A percentile compares a stretch with the other conserved stretches of the same genome.
These are phyloP conservation scores for Populus nigra DNA, from an alignment of 345 rosid genomes.

Conservation along the genomic window DNA sequence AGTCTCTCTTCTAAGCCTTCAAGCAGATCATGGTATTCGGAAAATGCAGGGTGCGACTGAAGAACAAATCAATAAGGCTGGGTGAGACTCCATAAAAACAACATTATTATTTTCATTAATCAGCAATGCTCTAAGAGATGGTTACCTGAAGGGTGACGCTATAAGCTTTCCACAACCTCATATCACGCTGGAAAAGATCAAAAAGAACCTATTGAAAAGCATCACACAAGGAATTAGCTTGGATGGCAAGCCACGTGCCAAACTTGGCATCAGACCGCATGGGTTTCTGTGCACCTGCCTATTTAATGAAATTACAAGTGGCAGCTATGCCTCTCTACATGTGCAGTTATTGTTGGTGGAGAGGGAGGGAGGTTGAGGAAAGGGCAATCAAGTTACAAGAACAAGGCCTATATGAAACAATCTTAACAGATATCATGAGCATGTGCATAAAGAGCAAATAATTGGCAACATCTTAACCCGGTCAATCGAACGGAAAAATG, in stretches of 20 bases:
- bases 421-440: not conserved
- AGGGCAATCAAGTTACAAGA: not conserved
- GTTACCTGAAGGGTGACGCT: constrained; percentile 51
- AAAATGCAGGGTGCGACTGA: constrained; percentile 65
- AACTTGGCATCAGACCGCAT: not conserved
- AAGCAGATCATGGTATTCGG: constrained; percentile 74
- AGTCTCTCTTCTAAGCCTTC: constrained; percentile 61
- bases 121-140: not conserved
- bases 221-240: not conserved
- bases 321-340: not conserved
- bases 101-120: not conserved
- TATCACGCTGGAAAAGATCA: constrained; percentile 76
- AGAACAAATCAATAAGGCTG: not conserved
- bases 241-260: not conserved
- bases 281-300: not conserved
- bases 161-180: constrained; percentile 85
- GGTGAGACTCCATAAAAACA: constrained; percentile 2
- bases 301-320: not conserved
- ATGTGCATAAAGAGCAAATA: not conserved
- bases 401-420: not conserved
- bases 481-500: not conserved
- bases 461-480: not conserved
- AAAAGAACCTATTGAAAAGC: constrained; percentile 59
- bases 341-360: not conserved
- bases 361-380: not conserved